These are phyloP conservation scores for Metschnikowia bowlesiae DNA, from an alignment of 805 yeast species.

Conservation along the genomic window DNA sequence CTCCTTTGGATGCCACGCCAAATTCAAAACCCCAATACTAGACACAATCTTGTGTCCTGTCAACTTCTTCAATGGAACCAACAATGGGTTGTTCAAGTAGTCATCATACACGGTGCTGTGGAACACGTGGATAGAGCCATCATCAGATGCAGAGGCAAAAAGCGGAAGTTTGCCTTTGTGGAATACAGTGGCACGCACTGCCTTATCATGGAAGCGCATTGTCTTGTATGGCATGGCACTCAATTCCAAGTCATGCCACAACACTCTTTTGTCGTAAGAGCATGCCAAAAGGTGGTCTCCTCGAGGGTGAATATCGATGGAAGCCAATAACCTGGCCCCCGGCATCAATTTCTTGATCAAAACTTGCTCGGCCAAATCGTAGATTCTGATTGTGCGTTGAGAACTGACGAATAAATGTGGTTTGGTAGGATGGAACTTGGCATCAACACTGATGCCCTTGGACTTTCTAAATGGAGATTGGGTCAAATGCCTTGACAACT, in stretches of 20 bases:
- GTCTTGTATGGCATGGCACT: conserved; percentile 90
- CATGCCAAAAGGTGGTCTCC: conserved; percentile 93
- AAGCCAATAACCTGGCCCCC: conserved; percentile 92
- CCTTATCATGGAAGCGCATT: conserved; percentile 88
- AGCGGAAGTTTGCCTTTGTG: conserved; percentile 83
- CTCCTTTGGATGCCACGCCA: conserved; percentile 95
- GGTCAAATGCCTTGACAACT: conserved; percentile 86
- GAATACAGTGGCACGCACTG: conserved; percentile 83
- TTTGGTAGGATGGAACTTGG: conserved; percentile 93
- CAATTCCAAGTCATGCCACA: conserved; percentile 96
- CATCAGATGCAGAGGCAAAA: conserved; percentile 93
- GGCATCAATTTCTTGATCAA: conserved; percentile 83
- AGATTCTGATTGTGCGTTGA: conserved; percentile 86
- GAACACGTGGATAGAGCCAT: conserved; percentile 88
- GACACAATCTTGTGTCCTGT: conserved; percentile 80
- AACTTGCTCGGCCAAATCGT: conserved; percentile 83
- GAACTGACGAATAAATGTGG: conserved; percentile 93
- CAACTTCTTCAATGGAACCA: conserved; percentile 92
- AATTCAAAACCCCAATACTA: conserved; percentile 81
- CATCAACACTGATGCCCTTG: conserved; percentile 92
- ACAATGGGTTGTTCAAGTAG: conserved; percentile 87
- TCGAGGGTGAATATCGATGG: conserved; percentile 90
- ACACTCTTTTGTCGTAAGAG: conserved; percentile 88
- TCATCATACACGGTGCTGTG: conserved; percentile 96
- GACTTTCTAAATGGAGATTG: conserved; percentile 94